Evolutionary conservation across 2,329 filamentous ascomycete genomes (phyloP).

Genomic region (Phialocephala sp.): DNA sequence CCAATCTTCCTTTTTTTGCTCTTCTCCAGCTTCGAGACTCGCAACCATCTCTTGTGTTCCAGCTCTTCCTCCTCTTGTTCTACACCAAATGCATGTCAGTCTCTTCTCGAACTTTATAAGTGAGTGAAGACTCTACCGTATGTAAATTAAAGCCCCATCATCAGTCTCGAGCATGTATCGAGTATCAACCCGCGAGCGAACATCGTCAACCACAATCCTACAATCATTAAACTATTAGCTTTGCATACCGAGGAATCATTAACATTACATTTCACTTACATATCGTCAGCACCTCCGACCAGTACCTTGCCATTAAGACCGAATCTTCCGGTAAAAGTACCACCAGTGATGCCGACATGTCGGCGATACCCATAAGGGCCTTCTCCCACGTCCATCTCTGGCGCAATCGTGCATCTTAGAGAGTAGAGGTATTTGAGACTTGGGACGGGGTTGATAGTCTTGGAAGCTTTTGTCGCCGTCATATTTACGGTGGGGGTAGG

Average conservation of each 20-base stretch:
- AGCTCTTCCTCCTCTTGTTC: neutral
- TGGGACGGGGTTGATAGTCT: neutral
- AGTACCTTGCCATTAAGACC: neutral
- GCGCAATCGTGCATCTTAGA: neutral
- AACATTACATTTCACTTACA: neutral
- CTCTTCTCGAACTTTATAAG: neutral
- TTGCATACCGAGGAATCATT: neutral
- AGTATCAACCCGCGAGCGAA: neutral
- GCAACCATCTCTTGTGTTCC: neutral
- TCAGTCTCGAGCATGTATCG: slow-evolving; percentile 3
- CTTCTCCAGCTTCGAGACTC: neutral
- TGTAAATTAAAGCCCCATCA: neutral
- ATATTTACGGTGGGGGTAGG: neutral
- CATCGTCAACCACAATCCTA: neutral
- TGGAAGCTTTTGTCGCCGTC: neutral
- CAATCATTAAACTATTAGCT: neutral
- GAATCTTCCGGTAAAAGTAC: neutral
- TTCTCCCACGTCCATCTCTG: neutral
- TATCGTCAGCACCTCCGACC: neutral
- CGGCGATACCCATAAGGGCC: neutral
- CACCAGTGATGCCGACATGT: neutral
- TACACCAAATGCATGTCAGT: neutral
- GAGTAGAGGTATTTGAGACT: neutral
- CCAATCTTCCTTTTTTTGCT: slow-evolving; percentile 2
- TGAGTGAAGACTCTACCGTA: neutral